Conservation (phyloP, 2,329 filamentous ascomycete genomes). For the Pseudocercospora macadamiae region DNA sequence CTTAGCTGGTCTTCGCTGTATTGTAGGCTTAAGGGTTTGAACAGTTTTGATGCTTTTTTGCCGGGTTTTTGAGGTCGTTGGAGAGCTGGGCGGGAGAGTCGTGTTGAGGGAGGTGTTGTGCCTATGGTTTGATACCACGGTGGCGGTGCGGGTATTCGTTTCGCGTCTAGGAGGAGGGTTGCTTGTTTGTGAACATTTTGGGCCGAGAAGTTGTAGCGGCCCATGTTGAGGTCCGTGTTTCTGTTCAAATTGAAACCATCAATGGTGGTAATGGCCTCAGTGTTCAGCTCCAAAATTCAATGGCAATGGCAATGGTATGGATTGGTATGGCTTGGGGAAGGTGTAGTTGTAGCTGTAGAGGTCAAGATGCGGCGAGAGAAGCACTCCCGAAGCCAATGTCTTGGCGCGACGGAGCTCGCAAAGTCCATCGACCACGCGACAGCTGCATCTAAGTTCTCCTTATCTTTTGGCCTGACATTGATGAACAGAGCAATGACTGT, state of each 20-base stretch:
- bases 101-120: conserved; percentile 62
- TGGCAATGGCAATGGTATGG: background rate
- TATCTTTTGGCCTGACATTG: too few species aligned
- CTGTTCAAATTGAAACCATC: background rate
- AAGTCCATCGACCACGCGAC: background rate
- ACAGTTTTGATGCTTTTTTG: conserved; percentile 75
- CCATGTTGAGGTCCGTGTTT: conserved; percentile 44
- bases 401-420: background rate
- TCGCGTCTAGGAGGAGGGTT: conserved; percentile 52
- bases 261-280: background rate
- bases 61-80: conserved; percentile 55
- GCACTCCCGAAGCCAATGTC: conserved; percentile 2
- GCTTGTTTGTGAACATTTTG: conserved; percentile 58
- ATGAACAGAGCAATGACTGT: conserved; percentile 26
- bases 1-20: conserved; percentile 86
- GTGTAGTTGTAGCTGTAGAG: background rate
- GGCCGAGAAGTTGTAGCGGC: conserved; percentile 55
- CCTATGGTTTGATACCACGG: conserved; percentile 62
- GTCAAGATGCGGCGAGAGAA: background rate
- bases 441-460: conserved; percentile 5
- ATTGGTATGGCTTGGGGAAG: too few species aligned
- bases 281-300: background rate
- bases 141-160: conserved; percentile 46
- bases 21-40: conserved; percentile 73
- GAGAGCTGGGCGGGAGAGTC: conserved; percentile 58